A percentile compares a stretch with the other conserved stretches of the same genome.
These are phyloP conservation scores for Picocystis salinarum DNA, from an alignment of 139 green algal species.

Conservation along the genomic window DNA sequence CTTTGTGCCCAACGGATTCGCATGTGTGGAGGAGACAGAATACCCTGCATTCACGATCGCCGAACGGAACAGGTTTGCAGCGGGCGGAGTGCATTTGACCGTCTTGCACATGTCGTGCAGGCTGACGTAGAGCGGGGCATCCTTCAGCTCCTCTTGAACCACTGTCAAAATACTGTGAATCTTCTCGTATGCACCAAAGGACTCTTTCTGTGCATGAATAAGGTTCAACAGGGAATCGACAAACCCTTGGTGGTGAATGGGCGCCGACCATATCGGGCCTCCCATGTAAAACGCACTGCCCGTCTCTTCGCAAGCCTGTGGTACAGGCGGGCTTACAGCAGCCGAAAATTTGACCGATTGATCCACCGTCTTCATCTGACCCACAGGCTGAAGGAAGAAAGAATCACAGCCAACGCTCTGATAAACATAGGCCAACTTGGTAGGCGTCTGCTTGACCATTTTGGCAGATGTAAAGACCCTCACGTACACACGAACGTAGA, in stretches of 20 bases:
- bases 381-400: conserved; percentile 60
- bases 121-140: conserved; percentile 35
- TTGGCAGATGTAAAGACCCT: conserved; percentile 59
- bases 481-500: conserved; percentile 91
- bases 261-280: conserved; percentile 75
- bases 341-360: conserved; percentile 1
- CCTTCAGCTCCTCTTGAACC: conserved; percentile 55
- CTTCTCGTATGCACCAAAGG: conserved; percentile 30
- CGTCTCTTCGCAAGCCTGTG: conserved; percentile 47
- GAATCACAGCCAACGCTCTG: conserved; percentile 77
- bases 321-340: conserved; percentile 23
- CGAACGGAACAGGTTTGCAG: conserved; percentile 44
- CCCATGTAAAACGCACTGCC: conserved; percentile 60
- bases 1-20: conserved; percentile 75
- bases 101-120: conserved; percentile 60
- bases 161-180: conserved; percentile 53
- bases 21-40: conserved; percentile 60
- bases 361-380: conserved; percentile 7
- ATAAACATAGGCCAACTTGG: conserved; percentile 74
- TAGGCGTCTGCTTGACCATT: conserved; percentile 43
- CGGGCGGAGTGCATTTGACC: conserved; percentile 44
- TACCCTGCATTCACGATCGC: conserved; percentile 68
- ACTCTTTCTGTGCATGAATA: conserved; percentile 9
- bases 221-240: conserved; percentile 15
- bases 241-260: conserved; percentile 65